A percentile compares a stretch with the other conserved stretches of the same genome.
These are phyloP conservation scores for Fomitopsis pulvina DNA, from an alignment of 768 basidiomycete species.

Conservation along the genomic window DNA sequence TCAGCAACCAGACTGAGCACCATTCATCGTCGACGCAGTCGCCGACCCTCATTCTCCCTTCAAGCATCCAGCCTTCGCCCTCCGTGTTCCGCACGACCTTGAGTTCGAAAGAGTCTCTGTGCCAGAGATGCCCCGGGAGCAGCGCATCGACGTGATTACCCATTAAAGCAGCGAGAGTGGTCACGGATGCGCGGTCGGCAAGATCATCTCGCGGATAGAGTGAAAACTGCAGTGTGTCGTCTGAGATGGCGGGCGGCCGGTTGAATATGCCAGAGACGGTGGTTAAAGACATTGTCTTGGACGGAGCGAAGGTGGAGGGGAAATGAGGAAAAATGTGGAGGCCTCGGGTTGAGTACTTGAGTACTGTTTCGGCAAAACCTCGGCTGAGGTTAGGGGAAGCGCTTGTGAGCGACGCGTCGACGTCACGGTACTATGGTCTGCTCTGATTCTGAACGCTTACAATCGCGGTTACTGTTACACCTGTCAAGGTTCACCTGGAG, in stretches of 20 bases:
- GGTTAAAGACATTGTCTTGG: neutral
- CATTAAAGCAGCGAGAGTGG: slow-evolving; percentile 66
- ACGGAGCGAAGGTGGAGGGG: neutral
- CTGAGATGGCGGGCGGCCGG: slow-evolving; percentile 68
- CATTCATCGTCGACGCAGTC: slow-evolving; percentile 99
- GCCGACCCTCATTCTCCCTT: slow-evolving; percentile 86
- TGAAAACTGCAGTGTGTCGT: slow-evolving; percentile 78
- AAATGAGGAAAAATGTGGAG: neutral
- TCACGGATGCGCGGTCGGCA: slow-evolving; percentile 53
- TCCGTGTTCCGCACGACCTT: slow-evolving; percentile 51
- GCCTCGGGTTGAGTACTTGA: neutral
- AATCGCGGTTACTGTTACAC: no score
- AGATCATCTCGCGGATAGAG: slow-evolving; percentile 54
- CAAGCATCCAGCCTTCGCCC: slow-evolving; percentile 49
- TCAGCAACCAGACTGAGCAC: slow-evolving; percentile 87
- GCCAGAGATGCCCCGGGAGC: slow-evolving; percentile 70
- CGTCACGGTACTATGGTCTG: neutral
- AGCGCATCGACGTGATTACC: slow-evolving; percentile 44
- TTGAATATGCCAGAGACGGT: slow-evolving; percentile 53
- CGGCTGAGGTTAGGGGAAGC: neutral
- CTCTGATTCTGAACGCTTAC: no score
- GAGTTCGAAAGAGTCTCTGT: slow-evolving; percentile 76
- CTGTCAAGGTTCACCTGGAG: no score
- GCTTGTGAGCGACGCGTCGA: neutral
- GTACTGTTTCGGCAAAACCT: neutral